Conservation (phyloP, 1,284 basidiomycete genomes). For the Termitomyces sp. region DNA sequence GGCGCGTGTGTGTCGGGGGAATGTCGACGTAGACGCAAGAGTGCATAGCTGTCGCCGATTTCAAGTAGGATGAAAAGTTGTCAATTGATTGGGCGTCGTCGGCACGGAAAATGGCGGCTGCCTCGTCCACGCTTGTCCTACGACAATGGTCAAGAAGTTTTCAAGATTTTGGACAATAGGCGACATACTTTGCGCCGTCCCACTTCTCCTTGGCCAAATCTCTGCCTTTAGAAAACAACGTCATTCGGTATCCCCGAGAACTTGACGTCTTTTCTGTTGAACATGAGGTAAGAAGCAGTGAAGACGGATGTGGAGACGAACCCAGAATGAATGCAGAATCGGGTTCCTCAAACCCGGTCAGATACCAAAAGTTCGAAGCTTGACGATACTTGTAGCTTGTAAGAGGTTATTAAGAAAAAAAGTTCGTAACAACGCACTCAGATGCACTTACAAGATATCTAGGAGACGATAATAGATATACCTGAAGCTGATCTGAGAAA, state of each 20-base stretch:
- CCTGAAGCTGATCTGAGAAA: neutral
- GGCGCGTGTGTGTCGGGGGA: constrained; percentile 24
- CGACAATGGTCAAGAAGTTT: neutral
- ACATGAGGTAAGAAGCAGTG: neutral
- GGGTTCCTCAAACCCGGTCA: constrained; percentile 94
- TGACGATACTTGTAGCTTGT: constrained; percentile 92
- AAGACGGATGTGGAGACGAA: constrained; percentile 26
- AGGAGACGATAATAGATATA: neutral
- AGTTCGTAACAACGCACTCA: neutral
- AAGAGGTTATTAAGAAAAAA: neutral
- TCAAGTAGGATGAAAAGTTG: constrained; percentile 47
- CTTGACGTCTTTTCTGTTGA: constrained; percentile 56
- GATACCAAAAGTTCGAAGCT: constrained; percentile 89
- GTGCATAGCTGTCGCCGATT: constrained; percentile 23
- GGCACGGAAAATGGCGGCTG: constrained; percentile 63
- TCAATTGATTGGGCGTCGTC: constrained; percentile 66
- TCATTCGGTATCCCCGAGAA: constrained; percentile 81
- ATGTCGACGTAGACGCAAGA: constrained; percentile 39
- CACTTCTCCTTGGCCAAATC: constrained; percentile 82
- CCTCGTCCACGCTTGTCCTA: constrained; percentile 59
- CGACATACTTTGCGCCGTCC: constrained; percentile 74
- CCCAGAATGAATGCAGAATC: constrained; percentile 85
- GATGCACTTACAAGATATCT: constrained; percentile 47
- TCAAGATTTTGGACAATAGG: constrained; percentile 12
- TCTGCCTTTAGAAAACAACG: constrained; percentile 80